Conservation (phyloP, 208 protist species). For the Leishmania gerbilli region DNA sequence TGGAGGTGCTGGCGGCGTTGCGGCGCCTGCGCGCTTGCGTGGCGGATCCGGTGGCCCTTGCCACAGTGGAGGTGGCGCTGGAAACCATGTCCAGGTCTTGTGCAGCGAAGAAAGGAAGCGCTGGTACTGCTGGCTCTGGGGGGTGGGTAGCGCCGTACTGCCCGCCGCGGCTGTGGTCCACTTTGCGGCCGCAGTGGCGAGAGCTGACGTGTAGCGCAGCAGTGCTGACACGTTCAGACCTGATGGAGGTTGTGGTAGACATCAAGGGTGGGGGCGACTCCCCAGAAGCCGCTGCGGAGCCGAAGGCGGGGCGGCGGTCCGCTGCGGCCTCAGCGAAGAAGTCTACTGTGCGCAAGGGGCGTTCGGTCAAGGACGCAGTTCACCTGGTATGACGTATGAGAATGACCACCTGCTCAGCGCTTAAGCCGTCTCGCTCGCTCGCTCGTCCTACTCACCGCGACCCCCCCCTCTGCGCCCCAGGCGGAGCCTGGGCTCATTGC, state of each 20-base stretch:
- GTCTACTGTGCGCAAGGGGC: background rate
- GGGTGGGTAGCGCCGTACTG: conserved; percentile 25
- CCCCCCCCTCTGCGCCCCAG: background rate
- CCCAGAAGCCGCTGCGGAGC: background rate
- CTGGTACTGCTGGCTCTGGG: background rate
- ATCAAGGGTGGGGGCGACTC: conserved; percentile 1
- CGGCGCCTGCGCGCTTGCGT: conserved; percentile 9
- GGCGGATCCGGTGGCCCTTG: conserved; percentile 13
- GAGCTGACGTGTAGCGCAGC: conserved; percentile 17
- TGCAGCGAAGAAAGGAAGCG: background rate
- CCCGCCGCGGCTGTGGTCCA: conserved; percentile 24
- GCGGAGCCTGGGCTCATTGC: background rate
- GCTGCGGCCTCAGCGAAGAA: background rate
- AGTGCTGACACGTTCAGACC: conserved; percentile 1
- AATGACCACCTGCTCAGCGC: background rate
- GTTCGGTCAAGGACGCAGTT: background rate
- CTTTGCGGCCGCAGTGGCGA: conserved; percentile 28
- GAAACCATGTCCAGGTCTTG: background rate
- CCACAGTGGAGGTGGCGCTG: conserved; percentile 9
- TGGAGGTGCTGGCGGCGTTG: conserved; percentile 31
- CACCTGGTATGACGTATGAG: background rate
- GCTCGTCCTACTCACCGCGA: background rate
- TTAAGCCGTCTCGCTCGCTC: background rate
- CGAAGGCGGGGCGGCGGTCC: background rate
- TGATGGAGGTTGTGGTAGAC: conserved; percentile 20